Evolutionary conservation across 257 asterid genomes (phyloP), one percentile per base, ranked within the genome.

Genomic region (Forsythia viridissima): DNA sequence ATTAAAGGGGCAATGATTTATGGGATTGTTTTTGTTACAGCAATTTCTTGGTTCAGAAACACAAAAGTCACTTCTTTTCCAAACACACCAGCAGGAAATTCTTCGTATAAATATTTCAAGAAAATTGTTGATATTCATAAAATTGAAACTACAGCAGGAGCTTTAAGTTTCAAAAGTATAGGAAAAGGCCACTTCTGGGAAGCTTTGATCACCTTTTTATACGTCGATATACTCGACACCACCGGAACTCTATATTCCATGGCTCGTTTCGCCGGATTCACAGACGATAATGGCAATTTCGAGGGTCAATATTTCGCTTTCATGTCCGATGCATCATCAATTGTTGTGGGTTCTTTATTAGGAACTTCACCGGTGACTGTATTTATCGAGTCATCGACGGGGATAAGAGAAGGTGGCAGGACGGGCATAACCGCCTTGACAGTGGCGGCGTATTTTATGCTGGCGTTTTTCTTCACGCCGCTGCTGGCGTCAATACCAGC

Each of bases 351-450:
- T 4, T 87, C 99, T 0, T n/a, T 94, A 10, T 42, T 94, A 3
- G 99, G 99, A 73, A 93, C 98, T 39, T 93, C 99, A 15, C 98
- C 99, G 41, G 98, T 95, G 79, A 89, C 99, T 82, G 92, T 86
- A 81, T 93, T 88, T 59, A 82, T 95, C 0, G 99, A 95, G 84
- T 93, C 99, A 8, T 95, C 99, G 6, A 95, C 99, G 39, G 99
- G 99, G 80, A 93, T 95, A 77, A 84, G 91, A 74, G 98, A 93
- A 38, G 99, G 99, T 0, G 99, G 99, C 10, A 77, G 94, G 79
- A 93, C 99, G n/a, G 99, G 99, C 79, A 1, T 95, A 67, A 95
- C 99, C 30, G 97, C 99, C 71, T 7, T 95, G 79, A 92, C 99
- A n/a, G 98, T 86, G 61, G 99, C 97, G 2, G 93, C 82, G 18